These are phyloP conservation scores for Stylonectria norvegica DNA, from an alignment of 2,329 filamentous ascomycete genomes.

Conservation along the genomic window DNA sequence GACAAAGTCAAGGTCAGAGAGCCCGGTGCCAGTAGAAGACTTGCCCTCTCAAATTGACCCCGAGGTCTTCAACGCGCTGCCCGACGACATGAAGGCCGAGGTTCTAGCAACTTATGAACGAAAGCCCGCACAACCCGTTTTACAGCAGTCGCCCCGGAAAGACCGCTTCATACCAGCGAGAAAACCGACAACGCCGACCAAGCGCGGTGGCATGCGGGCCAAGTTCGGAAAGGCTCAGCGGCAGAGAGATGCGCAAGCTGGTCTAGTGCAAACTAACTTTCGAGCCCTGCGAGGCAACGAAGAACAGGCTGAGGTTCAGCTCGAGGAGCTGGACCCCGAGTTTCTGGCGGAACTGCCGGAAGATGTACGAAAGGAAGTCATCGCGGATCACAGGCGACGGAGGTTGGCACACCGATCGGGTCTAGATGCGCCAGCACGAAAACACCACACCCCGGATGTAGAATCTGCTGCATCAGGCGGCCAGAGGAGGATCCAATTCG, in stretches of 20 bases:
- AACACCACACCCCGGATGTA: constrained; percentile 21
- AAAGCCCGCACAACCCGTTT: constrained; percentile 33
- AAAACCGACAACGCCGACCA: constrained; percentile 61
- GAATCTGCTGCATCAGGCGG: constrained; percentile 30
- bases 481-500: constrained; percentile 47
- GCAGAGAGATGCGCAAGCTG: constrained; percentile 53
- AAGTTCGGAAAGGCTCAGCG: constrained; percentile 46
- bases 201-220: constrained; percentile 49
- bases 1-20: constrained; percentile 34
- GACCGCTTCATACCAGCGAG: constrained; percentile 49
- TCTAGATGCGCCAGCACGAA: constrained; percentile 38
- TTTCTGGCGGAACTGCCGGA: constrained; percentile 82
- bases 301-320: constrained; percentile 28
- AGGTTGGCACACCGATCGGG: constrained; percentile 57
- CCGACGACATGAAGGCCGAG: constrained; percentile 81
- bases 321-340: constrained; percentile 59
- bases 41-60: constrained; percentile 81
- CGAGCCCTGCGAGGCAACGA: constrained; percentile 44
- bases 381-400: constrained; percentile 62
- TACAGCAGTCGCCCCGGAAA: constrained; percentile 55
- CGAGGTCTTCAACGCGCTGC: constrained; percentile 78
- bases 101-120: constrained; percentile 68
- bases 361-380: constrained; percentile 73
- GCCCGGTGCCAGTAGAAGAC: constrained; percentile 35
- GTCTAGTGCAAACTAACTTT: constrained; percentile 72